phyloP scores from a whole-genome alignment of 768 basidiomycete genomes.

The Suillus variegatus region DNA sequence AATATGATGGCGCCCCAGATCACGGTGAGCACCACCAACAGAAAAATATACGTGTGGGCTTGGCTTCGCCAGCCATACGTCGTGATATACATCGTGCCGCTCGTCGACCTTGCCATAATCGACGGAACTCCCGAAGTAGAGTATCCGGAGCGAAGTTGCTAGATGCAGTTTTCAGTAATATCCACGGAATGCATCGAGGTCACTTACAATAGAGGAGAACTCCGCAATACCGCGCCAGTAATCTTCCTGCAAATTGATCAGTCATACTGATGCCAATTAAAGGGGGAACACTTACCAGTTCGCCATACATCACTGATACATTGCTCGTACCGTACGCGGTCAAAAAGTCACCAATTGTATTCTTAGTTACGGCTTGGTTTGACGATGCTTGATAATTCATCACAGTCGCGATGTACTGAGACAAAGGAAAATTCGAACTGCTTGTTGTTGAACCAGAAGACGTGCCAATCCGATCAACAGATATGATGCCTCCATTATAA shows the following conservation, averaged over 20 bases:
- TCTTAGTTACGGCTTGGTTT: background rate
- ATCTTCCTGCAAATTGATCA: slow-evolving; percentile 7
- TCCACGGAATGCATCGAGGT: background rate
- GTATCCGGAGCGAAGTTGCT: slow-evolving; percentile 13
- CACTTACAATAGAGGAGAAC: slow-evolving; percentile 9
- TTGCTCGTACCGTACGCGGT: background rate
- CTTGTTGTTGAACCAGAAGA: background rate
- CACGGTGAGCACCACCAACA: slow-evolving; percentile 1
- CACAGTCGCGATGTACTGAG: slow-evolving; percentile 5
- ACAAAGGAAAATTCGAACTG: background rate
- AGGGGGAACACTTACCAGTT: background rate
- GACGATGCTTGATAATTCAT: background rate
- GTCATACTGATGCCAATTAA: background rate
- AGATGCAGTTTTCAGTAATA: background rate
- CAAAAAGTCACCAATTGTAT: slow-evolving; percentile 9
- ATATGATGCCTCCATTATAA: slow-evolving; percentile 10
- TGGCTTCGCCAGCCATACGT: slow-evolving; percentile 8
- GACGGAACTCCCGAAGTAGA: slow-evolving; percentile 4
- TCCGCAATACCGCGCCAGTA: slow-evolving; percentile 13
- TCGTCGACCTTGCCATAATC: background rate
- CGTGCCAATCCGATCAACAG: background rate
- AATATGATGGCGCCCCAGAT: background rate
- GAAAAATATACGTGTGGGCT: slow-evolving; percentile 1
- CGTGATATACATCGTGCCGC: slow-evolving; percentile 8
- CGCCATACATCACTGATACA: background rate